Conservation (phyloP, 495 filamentous ascomycete genomes). For the Durotheca rogersii region DNA sequence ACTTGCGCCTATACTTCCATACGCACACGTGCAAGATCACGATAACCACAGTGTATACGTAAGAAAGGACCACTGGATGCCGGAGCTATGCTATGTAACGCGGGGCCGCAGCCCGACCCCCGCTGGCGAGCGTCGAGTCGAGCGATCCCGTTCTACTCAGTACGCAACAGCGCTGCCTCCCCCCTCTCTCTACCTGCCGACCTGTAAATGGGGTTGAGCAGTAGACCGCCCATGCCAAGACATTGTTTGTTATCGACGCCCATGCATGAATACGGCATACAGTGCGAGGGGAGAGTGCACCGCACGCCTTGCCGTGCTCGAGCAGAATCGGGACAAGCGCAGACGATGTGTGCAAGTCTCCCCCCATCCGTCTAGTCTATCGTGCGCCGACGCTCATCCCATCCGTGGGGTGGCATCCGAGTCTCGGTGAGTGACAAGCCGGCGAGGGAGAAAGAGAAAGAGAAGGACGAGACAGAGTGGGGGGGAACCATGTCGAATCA, state of each 20-base stretch:
- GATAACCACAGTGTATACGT: too few relatives aligned
- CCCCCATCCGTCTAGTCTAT: too few relatives aligned
- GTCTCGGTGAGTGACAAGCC: too few relatives aligned
- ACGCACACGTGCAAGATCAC: too few relatives aligned
- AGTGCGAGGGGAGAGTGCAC: too few relatives aligned
- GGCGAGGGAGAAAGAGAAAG: not conserved
- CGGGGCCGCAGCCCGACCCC: slow-evolving; percentile 1
- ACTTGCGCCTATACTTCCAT: too few relatives aligned
- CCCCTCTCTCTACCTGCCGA: not conserved
- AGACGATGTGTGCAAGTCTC: too few relatives aligned
- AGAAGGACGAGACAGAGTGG: not conserved
- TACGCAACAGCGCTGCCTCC: not conserved
- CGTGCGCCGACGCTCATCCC: not conserved
- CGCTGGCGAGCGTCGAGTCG: not conserved
- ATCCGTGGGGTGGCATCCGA: not conserved
- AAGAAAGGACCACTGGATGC: not conserved
- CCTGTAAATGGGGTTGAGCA: too few relatives aligned
- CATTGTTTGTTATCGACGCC: not conserved
- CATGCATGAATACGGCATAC: not conserved
- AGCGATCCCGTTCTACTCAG: too few relatives aligned
- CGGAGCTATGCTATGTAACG: slow-evolving; percentile 21
- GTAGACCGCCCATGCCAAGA: not conserved
- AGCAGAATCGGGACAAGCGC: too few relatives aligned
- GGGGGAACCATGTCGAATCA: slow-evolving; percentile 12
- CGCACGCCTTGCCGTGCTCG: too few relatives aligned